Base-by-base conservation (phyloP, 192 early-diverging fungal genomes). In the Coemansia sp. region DNA sequence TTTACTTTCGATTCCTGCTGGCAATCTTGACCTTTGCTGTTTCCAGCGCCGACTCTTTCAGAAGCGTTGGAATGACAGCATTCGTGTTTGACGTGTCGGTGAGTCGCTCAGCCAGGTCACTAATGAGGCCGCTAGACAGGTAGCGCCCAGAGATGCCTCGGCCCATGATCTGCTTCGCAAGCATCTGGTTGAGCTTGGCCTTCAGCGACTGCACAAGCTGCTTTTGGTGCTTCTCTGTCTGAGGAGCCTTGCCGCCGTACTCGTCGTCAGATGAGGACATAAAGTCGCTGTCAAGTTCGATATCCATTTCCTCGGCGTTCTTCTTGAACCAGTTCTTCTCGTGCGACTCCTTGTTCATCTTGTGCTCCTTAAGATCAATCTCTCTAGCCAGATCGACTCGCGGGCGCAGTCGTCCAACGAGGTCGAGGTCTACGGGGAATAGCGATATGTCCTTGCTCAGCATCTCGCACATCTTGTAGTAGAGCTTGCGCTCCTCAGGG, bases 341-440 rank as follows among this genome's bases (percentile, higher is more conserved):
- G 73, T 80, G 74, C 47, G 74, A 55, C 54, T 72, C 85, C 86
- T 97, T 95, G 66, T 90, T 85, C 34, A 91, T 73, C 62, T 78
- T 85, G 85, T 97, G 95, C 71, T 96, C 91, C 2, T 88, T 84
- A 51, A 88, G 75, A 38, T 97, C 94, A 60, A 99, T 92, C 64
- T 94, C 86, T 24, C 86, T 82, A 34, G 97, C 97, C 27, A 99
- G 77, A 22, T 86, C 82, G 22, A 96, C 89, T 16, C 95, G 90
- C 29, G 90, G 82, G 78, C 92, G 91, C 75, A 97, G 86, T 20
- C 85, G 86, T 7, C 80, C 78, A 18, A 95, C 71, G 6, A 95
- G 81, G 16, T 87, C 79, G n/a, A 84, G 72, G 65, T 97, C 94
- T 1, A 96, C 79, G 2, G 96, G 95, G 75, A 96, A 97, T 40